phyloP scores from a whole-genome alignment of 352 stramenopile genomes.

The Pythium vanterpoolii region DNA sequence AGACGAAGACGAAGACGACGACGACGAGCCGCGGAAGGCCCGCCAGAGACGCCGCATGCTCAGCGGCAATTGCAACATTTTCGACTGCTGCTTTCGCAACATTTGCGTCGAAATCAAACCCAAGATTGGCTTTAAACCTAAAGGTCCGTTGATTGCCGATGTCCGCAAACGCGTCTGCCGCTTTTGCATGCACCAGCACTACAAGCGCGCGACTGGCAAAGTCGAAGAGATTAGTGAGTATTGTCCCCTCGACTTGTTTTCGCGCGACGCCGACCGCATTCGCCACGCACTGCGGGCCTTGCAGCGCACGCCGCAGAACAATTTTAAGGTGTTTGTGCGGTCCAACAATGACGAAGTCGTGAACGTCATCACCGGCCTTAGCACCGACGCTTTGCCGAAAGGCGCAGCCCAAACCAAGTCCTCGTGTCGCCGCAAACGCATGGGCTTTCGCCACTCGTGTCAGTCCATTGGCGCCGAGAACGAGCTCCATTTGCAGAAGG shows the following conservation, averaged over 20 bases:
- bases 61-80: slow-evolving; percentile 59
- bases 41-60: slow-evolving; percentile 21
- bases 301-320: slow-evolving; percentile 86
- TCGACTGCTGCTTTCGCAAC: slow-evolving; percentile 83
- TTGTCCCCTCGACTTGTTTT: slow-evolving; percentile 82
- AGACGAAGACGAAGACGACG: neutral
- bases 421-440: slow-evolving; percentile 67
- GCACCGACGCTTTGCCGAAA: slow-evolving; percentile 65
- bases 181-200: slow-evolving; percentile 90
- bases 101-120: slow-evolving; percentile 88
- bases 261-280: slow-evolving; percentile 52
- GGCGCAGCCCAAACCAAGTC: slow-evolving; percentile 57
- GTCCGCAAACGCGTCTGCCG: slow-evolving; percentile 65
- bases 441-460: slow-evolving; percentile 74
- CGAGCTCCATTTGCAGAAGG: slow-evolving; percentile 27
- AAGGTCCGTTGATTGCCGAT: slow-evolving; percentile 45
- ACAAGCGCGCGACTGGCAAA: slow-evolving; percentile 71
- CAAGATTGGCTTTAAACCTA: slow-evolving; percentile 81
- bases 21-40: neutral
- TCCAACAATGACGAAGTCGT: slow-evolving; percentile 75
- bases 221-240: slow-evolving; percentile 83
- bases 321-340: slow-evolving; percentile 87
- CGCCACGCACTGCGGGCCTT: slow-evolving; percentile 55
- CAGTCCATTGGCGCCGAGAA: slow-evolving; percentile 62
- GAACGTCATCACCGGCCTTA: slow-evolving; percentile 73